These are phyloP conservation scores for Phytophthora citrophthora DNA, from an alignment of 352 stramenopile genomes.

Conservation along the genomic window DNA sequence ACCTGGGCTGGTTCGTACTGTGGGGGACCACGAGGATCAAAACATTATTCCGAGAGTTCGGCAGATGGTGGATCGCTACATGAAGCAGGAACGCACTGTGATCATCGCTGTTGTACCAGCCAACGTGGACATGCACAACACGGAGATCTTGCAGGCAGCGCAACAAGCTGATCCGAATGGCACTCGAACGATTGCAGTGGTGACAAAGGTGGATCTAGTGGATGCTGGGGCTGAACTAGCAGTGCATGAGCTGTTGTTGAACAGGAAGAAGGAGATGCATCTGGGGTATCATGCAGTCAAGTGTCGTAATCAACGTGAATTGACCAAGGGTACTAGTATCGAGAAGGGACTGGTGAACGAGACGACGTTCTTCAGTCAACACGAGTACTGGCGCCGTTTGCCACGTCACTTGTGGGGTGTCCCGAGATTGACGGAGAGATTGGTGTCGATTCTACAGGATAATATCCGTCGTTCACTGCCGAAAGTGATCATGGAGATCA, in stretches of 20 bases:
- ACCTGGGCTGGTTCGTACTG: slow-evolving; percentile 76
- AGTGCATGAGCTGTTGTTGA: slow-evolving; percentile 78
- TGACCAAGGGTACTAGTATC: slow-evolving; percentile 64
- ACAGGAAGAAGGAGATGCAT: slow-evolving; percentile 69
- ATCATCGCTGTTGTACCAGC: slow-evolving; percentile 88
- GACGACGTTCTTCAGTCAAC: slow-evolving; percentile 57
- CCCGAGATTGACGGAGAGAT: slow-evolving; percentile 31
- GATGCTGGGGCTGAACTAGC: slow-evolving; percentile 73
- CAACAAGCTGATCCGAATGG: slow-evolving; percentile 70
- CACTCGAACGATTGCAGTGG: slow-evolving; percentile 82
- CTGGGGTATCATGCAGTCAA: slow-evolving; percentile 89
- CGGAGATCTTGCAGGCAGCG: slow-evolving; percentile 78
- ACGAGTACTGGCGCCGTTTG: slow-evolving; percentile 53
- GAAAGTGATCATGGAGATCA: slow-evolving; percentile 53
- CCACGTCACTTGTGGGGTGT: slow-evolving; percentile 43
- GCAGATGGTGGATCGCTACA: slow-evolving; percentile 73
- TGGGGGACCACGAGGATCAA: slow-evolving; percentile 67
- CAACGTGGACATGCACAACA: slow-evolving; percentile 89
- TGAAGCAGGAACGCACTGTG: slow-evolving; percentile 77
- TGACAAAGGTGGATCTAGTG: slow-evolving; percentile 91
- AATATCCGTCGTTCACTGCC: slow-evolving; percentile 58
- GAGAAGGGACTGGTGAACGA: slow-evolving; percentile 59
- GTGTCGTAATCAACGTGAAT: slow-evolving; percentile 74
- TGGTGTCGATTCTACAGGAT: slow-evolving; percentile 57
- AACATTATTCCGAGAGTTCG: slow-evolving; percentile 74